phyloP scores from a whole-genome alignment of 2,329 filamentous ascomycete genomes.

The Fusarium clavum region DNA sequence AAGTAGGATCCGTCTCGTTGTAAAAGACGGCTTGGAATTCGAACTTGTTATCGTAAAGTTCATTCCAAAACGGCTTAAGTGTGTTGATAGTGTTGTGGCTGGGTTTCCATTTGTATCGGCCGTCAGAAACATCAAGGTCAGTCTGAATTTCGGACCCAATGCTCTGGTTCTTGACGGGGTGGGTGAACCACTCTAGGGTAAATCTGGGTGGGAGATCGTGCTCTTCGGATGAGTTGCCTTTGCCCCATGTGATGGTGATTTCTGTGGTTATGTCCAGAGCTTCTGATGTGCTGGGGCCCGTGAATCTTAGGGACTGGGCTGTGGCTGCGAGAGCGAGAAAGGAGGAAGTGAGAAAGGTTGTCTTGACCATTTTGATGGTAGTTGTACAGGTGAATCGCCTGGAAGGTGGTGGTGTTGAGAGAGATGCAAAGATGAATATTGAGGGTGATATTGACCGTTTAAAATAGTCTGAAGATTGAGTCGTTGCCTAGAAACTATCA shows the following conservation, averaged over 20 bases:
- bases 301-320: not conserved
- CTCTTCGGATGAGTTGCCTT: not conserved
- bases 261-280: fast-evolving
- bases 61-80: too few species aligned
- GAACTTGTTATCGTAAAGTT: not conserved
- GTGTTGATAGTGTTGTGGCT: fast-evolving
- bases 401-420: too few species aligned
- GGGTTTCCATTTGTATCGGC: not conserved
- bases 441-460: too few species aligned
- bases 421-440: too few species aligned
- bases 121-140: not conserved
- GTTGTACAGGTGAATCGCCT: too few species aligned
- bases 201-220: not conserved
- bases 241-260: not conserved
- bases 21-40: not conserved
- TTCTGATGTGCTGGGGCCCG: not conserved
- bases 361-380: too few species aligned
- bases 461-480: too few species aligned
- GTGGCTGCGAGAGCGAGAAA: not conserved
- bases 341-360: not conserved
- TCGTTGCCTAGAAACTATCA: too few species aligned
- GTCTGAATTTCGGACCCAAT: fast-evolving
- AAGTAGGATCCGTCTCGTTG: not conserved
- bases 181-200: not conserved
- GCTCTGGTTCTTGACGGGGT: not conserved